Evolutionary conservation across 1,139 yeast genomes (phyloP), one percentile per base, ranked within the genome.

Genomic region (Yamadazyma sp.): DNA sequence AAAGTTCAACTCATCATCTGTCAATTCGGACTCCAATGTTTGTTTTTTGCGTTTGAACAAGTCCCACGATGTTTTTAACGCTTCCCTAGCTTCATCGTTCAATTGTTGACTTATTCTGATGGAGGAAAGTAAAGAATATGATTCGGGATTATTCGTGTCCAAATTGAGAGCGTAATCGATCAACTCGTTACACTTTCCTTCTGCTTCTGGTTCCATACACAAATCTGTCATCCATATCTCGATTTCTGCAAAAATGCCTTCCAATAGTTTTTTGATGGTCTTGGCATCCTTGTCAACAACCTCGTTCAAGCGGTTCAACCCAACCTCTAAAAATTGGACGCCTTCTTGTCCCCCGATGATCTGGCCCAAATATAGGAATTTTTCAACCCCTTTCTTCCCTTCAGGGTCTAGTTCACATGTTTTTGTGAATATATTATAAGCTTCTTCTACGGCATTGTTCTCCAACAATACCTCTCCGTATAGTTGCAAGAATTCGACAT

Each of bases 161-260:
- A 86, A 63, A 40, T 75, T 62, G 53, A 88, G 62, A 0, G 95
- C 83, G 51, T 77, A 78, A 4, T 76, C 64, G 38, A 91, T 83
- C 50, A 87, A 70, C 40, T 74, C 74, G 51, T 89, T 87, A 64
- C 98, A 94, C 58, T 79, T 76, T 4, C 61, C 33, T 61, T 92
- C 98, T 2, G 98, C 98, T 51, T 84, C 83, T 5, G 80, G 80
- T 51, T 87, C 95, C 96, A 91, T 89, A 59, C 98, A 91, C 49
- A 92, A 71, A 66, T 92, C 99, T 1, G 99, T 94, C 98, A 92
- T 92, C 97, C 98, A 92, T 45, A 94, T 87, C 62, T 92, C 99
- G 53, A 92, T 85, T 66, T 84, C 76, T 9, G 96, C 85, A 50
- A 91, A 82, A 23, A 88, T 69, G 0, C 94, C 96, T 55, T 81